Conservation (phyloP, 257 asterid species). For the Pogostemon cablin region DNA sequence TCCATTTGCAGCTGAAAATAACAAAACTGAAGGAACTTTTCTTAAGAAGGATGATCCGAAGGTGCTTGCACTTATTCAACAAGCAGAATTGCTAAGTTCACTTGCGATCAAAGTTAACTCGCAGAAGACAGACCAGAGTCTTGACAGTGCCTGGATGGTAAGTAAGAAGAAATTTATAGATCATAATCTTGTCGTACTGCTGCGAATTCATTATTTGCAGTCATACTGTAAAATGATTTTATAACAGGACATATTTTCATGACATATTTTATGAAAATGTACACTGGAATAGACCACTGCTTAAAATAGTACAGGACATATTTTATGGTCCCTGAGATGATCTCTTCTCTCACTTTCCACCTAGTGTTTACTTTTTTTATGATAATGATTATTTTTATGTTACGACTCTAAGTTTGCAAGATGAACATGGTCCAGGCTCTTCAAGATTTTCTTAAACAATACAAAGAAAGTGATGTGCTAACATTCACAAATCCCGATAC, state of each 20-base stretch:
- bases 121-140: conserved; percentile 76
- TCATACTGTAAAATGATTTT: background rate
- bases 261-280: conserved; percentile 19
- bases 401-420: conserved; percentile 29
- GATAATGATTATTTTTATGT: conserved; percentile 11
- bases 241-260: background rate
- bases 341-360: background rate
- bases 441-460: conserved; percentile 73
- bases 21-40: conserved; percentile 57
- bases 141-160: conserved; percentile 91
- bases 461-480: conserved; percentile 58
- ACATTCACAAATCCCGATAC: conserved; percentile 48
- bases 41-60: conserved; percentile 93
- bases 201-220: background rate
- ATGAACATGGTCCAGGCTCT: conserved; percentile 57
- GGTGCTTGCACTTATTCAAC: conserved; percentile 84
- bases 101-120: conserved; percentile 86
- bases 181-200: background rate
- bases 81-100: conserved; percentile 89
- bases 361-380: conserved; percentile 19
- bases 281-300: background rate
- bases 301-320: conserved; percentile 4
- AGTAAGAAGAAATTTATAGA: conserved; percentile 29
- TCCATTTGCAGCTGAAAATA: conserved; percentile 51
- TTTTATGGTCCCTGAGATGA: conserved; percentile 18